Conservation (phyloP, 208 protist genomes). For the Leishmania lainsoni region DNA sequence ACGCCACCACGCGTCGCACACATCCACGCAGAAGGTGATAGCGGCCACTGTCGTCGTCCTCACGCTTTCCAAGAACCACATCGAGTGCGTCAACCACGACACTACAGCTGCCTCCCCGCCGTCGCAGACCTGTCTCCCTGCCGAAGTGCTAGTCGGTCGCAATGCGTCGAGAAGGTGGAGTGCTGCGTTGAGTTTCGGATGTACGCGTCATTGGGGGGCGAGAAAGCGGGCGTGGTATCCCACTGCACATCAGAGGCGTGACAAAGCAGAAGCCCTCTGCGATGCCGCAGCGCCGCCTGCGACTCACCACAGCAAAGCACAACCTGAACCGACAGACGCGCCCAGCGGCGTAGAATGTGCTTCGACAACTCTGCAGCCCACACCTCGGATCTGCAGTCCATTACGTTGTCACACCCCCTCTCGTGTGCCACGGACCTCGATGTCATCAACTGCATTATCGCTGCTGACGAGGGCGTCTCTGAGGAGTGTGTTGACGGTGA, state of each 20-base stretch:
- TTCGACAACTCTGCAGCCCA: background rate
- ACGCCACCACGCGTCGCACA: slow-evolving; percentile 5
- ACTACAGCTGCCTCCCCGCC: background rate
- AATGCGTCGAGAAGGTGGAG: slow-evolving; percentile 6
- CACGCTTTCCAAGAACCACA: background rate
- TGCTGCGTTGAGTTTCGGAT: background rate
- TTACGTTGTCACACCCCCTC: background rate
- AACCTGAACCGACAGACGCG: background rate
- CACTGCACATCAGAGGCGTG: background rate
- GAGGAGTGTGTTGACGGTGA: background rate
- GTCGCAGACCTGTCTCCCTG: background rate
- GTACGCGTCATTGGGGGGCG: background rate
- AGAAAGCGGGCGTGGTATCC: background rate
- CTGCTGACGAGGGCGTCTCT: background rate
- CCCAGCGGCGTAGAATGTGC: background rate
- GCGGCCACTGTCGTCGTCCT: background rate
- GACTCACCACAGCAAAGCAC: slow-evolving; percentile 6
- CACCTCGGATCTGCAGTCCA: background rate
- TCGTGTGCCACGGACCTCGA: background rate
- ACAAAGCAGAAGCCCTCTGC: background rate
- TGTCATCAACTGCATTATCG: background rate
- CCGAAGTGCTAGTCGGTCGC: background rate
- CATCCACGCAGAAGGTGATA: background rate
- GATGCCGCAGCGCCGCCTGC: slow-evolving; percentile 9
- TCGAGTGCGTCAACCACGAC: slow-evolving; percentile 7